Evolutionary conservation across 164 flowering plant genomes (phyloP).

Genomic region (Tetracentron sinense): DNA sequence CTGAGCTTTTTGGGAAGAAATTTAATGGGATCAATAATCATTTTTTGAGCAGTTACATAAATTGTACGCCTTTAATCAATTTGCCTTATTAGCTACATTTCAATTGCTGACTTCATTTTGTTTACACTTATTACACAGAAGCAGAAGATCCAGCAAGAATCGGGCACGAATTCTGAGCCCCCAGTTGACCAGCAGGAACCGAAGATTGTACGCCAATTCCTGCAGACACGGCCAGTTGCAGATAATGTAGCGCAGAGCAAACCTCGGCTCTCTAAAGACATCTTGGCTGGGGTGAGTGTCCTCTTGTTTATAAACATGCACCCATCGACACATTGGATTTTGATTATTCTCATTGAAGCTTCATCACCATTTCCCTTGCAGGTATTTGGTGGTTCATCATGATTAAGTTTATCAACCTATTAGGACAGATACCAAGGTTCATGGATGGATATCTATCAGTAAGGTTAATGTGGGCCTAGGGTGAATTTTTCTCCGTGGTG

Average conservation of each 20-base stretch:
- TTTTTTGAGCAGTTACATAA: background rate
- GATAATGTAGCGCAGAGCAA: slow-evolving; percentile 29
- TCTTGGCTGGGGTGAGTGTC: slow-evolving; percentile 62
- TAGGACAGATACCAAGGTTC: too few species aligned
- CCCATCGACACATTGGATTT: background rate
- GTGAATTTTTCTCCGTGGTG: too few species aligned
- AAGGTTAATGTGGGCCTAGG: too few species aligned
- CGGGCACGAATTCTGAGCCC: slow-evolving; percentile 21
- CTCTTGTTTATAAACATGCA: background rate
- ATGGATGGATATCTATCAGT: too few species aligned
- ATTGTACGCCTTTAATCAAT: too few species aligned
- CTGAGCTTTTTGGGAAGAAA: background rate
- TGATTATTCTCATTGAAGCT: slow-evolving; percentile 2
- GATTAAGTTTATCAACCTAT: background rate
- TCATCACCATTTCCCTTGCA: slow-evolving; percentile 13
- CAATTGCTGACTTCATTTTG: background rate
- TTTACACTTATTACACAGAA: slow-evolving; percentile 37
- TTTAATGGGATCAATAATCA: background rate
- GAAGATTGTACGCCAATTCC: slow-evolving; percentile 55
- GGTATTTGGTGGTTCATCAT: slow-evolving; percentile 39
- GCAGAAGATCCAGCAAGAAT: slow-evolving; percentile 49
- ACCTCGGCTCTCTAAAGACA: slow-evolving; percentile 50
- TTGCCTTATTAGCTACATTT: background rate
- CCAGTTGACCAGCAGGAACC: slow-evolving; percentile 22
- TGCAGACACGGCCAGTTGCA: slow-evolving; percentile 54